Evolutionary conservation across 768 basidiomycete species (phyloP), one percentile per base, ranked within the genome.

Genomic region (Suillus brevipes): DNA sequence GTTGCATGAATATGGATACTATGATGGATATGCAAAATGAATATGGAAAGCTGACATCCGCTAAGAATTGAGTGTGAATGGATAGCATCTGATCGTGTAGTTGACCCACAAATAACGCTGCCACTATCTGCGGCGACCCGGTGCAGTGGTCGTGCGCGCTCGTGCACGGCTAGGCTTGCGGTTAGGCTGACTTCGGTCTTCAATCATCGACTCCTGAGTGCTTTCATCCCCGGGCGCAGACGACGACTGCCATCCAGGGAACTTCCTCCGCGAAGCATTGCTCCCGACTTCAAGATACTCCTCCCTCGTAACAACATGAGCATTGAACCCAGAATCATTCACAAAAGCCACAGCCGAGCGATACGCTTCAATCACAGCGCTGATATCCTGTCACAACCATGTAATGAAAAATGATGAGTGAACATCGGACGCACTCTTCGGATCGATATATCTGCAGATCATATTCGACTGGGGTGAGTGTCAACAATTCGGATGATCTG

Each of bases 231-330:
- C 73, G 4, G 62, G 66, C 36, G 73, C 72, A 16, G 50, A 68
- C 3, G 50, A 69, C 4, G 70, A 70, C 64, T 83, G 85, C 88
- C 87, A 87, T 66, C 87, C 85, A 31, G 76, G 80, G 77, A 95
- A 93, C 72, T 91, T 93, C 64, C 89, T 82, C 67, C 93, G 85
- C 65, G 87, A 87, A 64, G 90, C 89, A 65, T 81, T 85, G 68
- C 87, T 90, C 42, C 95, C 95, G 66, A 84, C 84, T 78, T 98
- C 95, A 58, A 86, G 79, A 77, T 97, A 98, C 74, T 98, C 95
- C 57, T 85, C 86, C 52, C 90, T 81, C 5, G 93, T 93, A 66
- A 94, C 86, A 37, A 86, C 82, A n/a, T 80, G 78, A 37, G 80
- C 76, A 0, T 79, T 60, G 68, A 90, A 89, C 47, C 80, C 80